These are phyloP conservation scores for Digitaria exilis DNA, from an alignment of 202 grass and related monocot genomes.

Conservation along the genomic window DNA sequence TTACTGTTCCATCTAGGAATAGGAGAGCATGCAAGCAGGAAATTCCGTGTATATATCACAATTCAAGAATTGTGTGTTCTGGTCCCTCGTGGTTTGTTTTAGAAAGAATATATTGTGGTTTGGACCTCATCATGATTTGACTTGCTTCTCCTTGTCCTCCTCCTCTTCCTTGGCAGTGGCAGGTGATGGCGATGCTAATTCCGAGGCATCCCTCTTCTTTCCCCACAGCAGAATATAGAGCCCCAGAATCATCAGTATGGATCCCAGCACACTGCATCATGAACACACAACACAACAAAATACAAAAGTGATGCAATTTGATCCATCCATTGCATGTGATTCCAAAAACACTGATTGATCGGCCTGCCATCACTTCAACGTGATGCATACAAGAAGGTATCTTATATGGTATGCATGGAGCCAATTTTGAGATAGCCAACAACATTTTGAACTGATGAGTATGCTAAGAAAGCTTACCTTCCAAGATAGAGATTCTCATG, in stretches of 20 bases:
- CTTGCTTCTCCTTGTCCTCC: constrained; percentile 59
- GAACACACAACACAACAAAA: constrained; percentile 49
- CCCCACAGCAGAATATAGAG: constrained; percentile 80
- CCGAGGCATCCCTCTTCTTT: constrained; percentile 58
- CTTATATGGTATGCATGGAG: not conserved
- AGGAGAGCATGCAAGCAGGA: not conserved
- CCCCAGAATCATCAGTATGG: constrained; percentile 64
- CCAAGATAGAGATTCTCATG: constrained; percentile 78
- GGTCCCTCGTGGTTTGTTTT: constrained; percentile 35
- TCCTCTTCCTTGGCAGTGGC: constrained; percentile 28
- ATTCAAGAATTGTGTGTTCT: constrained; percentile 3
- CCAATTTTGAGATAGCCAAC: not conserved
- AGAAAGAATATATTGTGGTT: not conserved
- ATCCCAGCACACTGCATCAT: constrained; percentile 60
- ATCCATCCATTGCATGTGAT: constrained; percentile 31
- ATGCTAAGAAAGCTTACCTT: constrained; percentile 51
- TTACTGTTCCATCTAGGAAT: not conserved
- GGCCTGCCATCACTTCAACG: not conserved
- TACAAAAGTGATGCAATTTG: constrained; percentile 33
- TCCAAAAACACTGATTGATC: constrained; percentile 5
- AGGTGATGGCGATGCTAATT: not conserved
- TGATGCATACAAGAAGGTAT: not conserved
- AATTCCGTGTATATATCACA: not conserved
- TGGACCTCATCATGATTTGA: constrained; percentile 39
- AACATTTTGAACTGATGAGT: not conserved